A percentile compares a stretch with the other conserved stretches of the same genome.
phyloP scores from a whole-genome alignment of 78 protist species.

The Paratrimastix pyriformis region DNA sequence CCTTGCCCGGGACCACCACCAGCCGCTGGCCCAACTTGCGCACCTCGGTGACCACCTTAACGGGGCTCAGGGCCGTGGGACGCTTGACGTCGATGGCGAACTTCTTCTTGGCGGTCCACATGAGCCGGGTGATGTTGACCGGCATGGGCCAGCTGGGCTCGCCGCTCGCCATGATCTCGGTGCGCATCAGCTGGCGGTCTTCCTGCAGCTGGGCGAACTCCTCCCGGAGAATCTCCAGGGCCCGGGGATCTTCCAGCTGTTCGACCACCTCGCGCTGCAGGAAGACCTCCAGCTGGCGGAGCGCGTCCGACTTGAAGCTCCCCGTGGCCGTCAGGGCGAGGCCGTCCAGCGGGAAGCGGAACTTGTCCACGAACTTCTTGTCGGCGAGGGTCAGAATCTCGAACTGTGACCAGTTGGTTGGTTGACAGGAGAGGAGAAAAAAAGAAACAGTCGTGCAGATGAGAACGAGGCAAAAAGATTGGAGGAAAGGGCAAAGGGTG shows the following conservation, averaged over 20 bases:
- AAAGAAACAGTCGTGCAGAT: too few species aligned
- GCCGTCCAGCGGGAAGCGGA: conserved; percentile 1
- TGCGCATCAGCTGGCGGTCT: not conserved
- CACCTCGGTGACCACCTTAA: conserved; percentile 44
- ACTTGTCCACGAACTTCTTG: not conserved
- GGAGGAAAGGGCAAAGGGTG: too few species aligned
- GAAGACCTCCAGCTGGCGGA: not conserved
- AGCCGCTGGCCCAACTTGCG: not conserved
- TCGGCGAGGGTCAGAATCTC: not conserved
- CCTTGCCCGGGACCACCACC: conserved; percentile 49
- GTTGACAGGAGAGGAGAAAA: too few species aligned
- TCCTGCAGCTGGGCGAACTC: conserved; percentile 5
- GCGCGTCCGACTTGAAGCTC: not conserved
- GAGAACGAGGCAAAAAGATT: too few species aligned
- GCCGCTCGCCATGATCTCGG: not conserved
- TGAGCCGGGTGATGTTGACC: conserved; percentile 73
- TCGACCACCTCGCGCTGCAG: not conserved
- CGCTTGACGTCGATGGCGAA: conserved; percentile 40
- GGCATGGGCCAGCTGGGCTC: conserved; percentile 46
- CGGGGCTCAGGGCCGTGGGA: conserved; percentile 57
- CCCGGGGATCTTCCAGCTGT: not conserved
- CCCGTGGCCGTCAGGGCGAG: not conserved
- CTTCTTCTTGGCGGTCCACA: conserved; percentile 63
- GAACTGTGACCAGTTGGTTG: conserved; percentile 12
- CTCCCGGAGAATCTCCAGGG: not conserved